Conservation (phyloP, 2,329 filamentous ascomycete genomes). For the Penicillium sumatraense region DNA sequence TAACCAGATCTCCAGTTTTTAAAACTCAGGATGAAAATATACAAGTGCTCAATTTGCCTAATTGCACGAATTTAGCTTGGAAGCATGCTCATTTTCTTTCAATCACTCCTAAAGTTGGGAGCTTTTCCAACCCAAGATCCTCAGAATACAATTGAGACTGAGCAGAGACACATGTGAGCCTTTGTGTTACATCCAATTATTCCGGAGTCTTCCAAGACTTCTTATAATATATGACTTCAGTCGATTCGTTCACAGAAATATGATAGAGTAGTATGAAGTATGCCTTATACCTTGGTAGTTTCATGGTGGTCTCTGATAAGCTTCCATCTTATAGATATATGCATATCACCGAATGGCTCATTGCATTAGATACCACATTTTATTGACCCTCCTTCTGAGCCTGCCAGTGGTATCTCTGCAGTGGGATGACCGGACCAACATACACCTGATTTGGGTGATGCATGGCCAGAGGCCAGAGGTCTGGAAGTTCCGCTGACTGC, state of each 20-base stretch:
- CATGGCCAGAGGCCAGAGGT: constrained; percentile 35
- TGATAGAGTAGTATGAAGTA: constrained; percentile 25
- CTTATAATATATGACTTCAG: constrained; percentile 95
- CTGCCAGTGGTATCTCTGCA: constrained; percentile 15
- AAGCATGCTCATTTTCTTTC: not conserved
- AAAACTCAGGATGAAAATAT: too few species aligned
- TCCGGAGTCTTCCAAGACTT: constrained; percentile 97
- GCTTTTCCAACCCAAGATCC: constrained; percentile 12
- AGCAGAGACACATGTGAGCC: constrained; percentile 47
- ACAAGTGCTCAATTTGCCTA: too few species aligned
- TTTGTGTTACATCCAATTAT: constrained; percentile 43
- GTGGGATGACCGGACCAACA: constrained; percentile 24
- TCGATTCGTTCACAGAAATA: constrained; percentile 52
- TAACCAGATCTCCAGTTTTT: too few species aligned
- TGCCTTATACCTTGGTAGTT: not conserved
- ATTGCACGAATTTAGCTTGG: too few species aligned
- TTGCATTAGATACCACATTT: not conserved
- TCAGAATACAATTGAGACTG: constrained; percentile 40
- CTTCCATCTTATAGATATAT: too few species aligned
- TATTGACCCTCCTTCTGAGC: constrained; percentile 12
- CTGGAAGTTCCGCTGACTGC: constrained; percentile 19
- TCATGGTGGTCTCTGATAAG: too few species aligned
- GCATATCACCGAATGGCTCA: not conserved
- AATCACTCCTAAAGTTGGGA: not conserved
- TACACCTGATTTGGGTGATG: constrained; percentile 34